Percentiles rank a stretch among this genome's conserved stretches.
Evolutionary conservation across 2,329 filamentous ascomycete genomes (phyloP).

Genomic region (Trichoderma koningii): DNA sequence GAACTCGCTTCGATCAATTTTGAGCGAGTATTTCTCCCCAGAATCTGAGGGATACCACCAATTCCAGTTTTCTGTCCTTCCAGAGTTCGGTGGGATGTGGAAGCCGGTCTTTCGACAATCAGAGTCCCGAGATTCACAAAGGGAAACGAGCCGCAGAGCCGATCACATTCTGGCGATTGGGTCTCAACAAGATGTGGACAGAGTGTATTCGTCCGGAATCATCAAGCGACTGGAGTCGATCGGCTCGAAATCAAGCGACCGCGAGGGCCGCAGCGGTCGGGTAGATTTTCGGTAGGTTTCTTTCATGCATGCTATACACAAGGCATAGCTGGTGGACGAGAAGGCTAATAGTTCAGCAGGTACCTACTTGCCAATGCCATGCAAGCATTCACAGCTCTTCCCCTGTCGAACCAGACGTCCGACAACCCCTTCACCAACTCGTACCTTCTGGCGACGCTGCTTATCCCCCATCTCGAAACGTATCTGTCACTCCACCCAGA

Average conservation of each 20-base stretch:
- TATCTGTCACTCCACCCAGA: slow-evolving; percentile 57
- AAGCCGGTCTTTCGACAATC: slow-evolving; percentile 52
- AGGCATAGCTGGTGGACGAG: neutral
- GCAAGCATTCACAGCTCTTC: slow-evolving; percentile 58
- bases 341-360: slow-evolving; percentile 40
- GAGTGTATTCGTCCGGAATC: slow-evolving; percentile 51
- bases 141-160: slow-evolving; percentile 44
- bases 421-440: slow-evolving; percentile 59
- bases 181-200: slow-evolving; percentile 56
- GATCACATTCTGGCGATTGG: slow-evolving; percentile 64
- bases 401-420: slow-evolving; percentile 51
- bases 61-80: slow-evolving; percentile 50
- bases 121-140: slow-evolving; percentile 35
- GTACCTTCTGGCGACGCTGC: slow-evolving; percentile 56
- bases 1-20: slow-evolving; percentile 57
- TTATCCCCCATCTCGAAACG: slow-evolving; percentile 62
- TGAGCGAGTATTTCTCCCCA: slow-evolving; percentile 54
- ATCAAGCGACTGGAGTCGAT: slow-evolving; percentile 57
- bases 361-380: slow-evolving; percentile 63
- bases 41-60: slow-evolving; percentile 51
- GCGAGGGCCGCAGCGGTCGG: slow-evolving; percentile 54
- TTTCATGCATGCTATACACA: neutral
- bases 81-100: slow-evolving; percentile 56
- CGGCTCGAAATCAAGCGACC: slow-evolving; percentile 50
- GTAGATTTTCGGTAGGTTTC: slow-evolving; percentile 59